Base-by-base conservation (phyloP, 83 land plant species). In the Picea engelmannii region DNA sequence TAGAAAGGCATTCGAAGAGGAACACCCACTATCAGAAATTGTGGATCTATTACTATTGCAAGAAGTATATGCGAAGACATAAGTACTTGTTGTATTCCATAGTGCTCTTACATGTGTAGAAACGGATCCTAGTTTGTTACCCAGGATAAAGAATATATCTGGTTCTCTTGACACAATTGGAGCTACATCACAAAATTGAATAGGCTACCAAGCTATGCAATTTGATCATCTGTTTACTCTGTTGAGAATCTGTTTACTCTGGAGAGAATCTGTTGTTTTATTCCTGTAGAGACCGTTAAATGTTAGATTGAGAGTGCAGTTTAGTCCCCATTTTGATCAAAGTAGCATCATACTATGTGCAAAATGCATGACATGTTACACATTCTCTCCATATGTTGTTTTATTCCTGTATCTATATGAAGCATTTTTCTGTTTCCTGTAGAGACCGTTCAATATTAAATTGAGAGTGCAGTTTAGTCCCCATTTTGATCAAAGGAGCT, bases 21-120 rank as follows among this genome's bases (percentile, higher is more conserved):
- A 84, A 81, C 86, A 81, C 18, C 90, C 95, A 10, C 58, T 88
- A 47, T 82, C 93, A 11, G 95, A 94, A 76, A 85, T 96, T 78
- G 87, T 94, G 4, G 98, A 91, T 78, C 85, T 93, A 11, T 17
- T 78, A 47, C 61, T 93, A 68, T 77, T 93, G 38, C 38, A 35
- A 35, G 2, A 35, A 35, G 38, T 35, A 35, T 35, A 35, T 35
- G 38, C 38, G 3, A 91, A 88, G 88, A 91, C 86, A 76, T 88
- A 89, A 69, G 85, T 95, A 79, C 64, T 90, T 11, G 84, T 91
- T 4, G 89, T 83, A 25, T 35, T 35, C 2, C 38, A 35, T 35
- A 35, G 1, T 35, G 2, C 38, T 2, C 38, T 35, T 35, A 2
- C 91, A 0, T 92, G 97, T 82, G 90, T 91, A 0, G 92, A 94